phyloP scores from a whole-genome alignment of 352 stramenopile genomes.

The Phytopythium delawarense region DNA sequence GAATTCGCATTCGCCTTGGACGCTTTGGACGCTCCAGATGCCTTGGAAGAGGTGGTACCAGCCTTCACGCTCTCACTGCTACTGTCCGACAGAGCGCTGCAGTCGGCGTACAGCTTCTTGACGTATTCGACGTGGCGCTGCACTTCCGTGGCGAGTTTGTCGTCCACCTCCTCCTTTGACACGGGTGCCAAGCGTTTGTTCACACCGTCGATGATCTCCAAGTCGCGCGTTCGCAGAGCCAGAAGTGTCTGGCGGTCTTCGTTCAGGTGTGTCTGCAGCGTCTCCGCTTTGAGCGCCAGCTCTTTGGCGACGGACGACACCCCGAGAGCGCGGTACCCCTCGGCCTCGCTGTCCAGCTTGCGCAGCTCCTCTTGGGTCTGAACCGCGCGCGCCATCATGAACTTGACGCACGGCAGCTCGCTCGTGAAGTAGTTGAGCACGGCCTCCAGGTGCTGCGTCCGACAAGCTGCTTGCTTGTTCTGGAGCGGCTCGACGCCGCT shows the following conservation, averaged over 20 bases:
- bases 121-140: conserved; percentile 64
- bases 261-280: conserved; percentile 32
- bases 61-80: not conserved
- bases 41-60: not conserved
- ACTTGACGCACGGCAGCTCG: conserved; percentile 74
- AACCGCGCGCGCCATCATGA: conserved; percentile 64
- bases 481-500: conserved; percentile 38
- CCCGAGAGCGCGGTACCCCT: conserved; percentile 48
- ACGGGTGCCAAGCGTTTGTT: conserved; percentile 23
- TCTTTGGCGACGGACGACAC: conserved; percentile 50
- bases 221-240: conserved; percentile 42
- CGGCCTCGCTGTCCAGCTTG: conserved; percentile 35
- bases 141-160: conserved; percentile 43
- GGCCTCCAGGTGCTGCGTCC: conserved; percentile 62
- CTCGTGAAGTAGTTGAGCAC: conserved; percentile 70
- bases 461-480: conserved; percentile 41
- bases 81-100: not conserved
- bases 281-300: conserved; percentile 35
- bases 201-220: conserved; percentile 37
- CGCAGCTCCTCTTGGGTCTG: conserved; percentile 38
- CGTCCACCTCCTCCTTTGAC: conserved; percentile 20
- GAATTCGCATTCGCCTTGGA: not conserved
- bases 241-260: conserved; percentile 49
- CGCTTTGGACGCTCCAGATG: not conserved
- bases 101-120: conserved; percentile 38